A percentile compares a stretch with the other conserved stretches of the same genome.
These are phyloP conservation scores for Candida pseudoviswanathii DNA, from an alignment of 1,139 yeast species.

Conservation along the genomic window DNA sequence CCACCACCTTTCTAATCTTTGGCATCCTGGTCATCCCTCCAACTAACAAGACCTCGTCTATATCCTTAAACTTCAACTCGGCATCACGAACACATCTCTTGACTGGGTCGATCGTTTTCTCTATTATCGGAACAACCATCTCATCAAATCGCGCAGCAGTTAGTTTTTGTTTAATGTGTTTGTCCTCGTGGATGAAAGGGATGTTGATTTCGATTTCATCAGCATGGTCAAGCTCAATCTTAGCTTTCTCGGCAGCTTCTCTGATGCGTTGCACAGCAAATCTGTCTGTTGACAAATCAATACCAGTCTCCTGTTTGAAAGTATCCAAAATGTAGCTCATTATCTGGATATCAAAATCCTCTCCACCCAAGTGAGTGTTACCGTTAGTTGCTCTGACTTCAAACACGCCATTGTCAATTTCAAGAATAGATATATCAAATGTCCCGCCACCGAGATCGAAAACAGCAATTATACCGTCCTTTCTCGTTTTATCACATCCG, in stretches of 20 bases:
- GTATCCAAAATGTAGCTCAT: slow-evolving; percentile 52
- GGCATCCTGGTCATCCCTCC: slow-evolving; percentile 93
- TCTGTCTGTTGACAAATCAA: slow-evolving; percentile 46
- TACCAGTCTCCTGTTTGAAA: slow-evolving; percentile 46
- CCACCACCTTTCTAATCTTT: slow-evolving; percentile 59
- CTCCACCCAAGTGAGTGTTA: slow-evolving; percentile 83
- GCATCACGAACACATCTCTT: slow-evolving; percentile 72
- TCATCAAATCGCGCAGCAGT: slow-evolving; percentile 66
- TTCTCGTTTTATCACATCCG: slow-evolving; percentile 54
- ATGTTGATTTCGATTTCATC: slow-evolving; percentile 57
- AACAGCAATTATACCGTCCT: slow-evolving; percentile 69
- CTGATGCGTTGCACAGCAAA: slow-evolving; percentile 66
- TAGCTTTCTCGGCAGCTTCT: slow-evolving; percentile 72
- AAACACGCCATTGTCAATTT: slow-evolving; percentile 79
- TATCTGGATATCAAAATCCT: slow-evolving; percentile 71
- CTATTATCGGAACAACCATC: slow-evolving; percentile 62
- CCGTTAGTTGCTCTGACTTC: slow-evolving; percentile 85
- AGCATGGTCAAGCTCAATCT: slow-evolving; percentile 69
- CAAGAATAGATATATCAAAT: slow-evolving; percentile 76
- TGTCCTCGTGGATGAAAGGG: slow-evolving; percentile 59
- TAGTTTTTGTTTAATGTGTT: slow-evolving; percentile 52
- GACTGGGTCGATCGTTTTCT: slow-evolving; percentile 65
- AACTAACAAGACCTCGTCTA: slow-evolving; percentile 72
- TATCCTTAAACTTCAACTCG: slow-evolving; percentile 58
- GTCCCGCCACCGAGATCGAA: slow-evolving; percentile 87